phyloP scores from a whole-genome alignment of 2,329 filamentous ascomycete species.

The Ceratocystis papillata region DNA sequence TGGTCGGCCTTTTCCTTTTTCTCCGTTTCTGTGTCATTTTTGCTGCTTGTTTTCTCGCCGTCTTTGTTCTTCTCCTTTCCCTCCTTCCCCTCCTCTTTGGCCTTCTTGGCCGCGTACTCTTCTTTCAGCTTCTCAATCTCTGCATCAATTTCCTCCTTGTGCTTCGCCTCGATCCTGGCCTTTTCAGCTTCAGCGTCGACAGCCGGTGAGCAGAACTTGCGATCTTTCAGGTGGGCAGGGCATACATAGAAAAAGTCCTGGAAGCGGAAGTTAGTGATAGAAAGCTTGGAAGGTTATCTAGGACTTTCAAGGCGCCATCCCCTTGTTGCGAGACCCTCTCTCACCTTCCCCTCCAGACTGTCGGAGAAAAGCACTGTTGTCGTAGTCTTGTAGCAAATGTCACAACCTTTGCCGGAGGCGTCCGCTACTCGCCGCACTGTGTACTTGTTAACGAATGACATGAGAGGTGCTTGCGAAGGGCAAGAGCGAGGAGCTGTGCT shows the following conservation, averaged over 20 bases:
- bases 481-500: too few species aligned
- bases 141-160: conserved; percentile 51
- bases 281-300: conserved; percentile 20
- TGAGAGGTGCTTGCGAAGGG: conserved; percentile 27
- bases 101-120: conserved; percentile 64
- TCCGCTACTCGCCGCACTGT: conserved; percentile 80
- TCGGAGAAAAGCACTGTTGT: conserved; percentile 65
- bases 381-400: conserved; percentile 83
- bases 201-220: conserved; percentile 65
- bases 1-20: conserved; percentile 29
- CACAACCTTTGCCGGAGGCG: conserved; percentile 69
- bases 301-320: neutral
- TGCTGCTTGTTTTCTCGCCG: conserved; percentile 36
- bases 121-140: conserved; percentile 57
- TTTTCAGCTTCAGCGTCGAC: conserved; percentile 58
- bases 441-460: conserved; percentile 66
- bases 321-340: neutral
- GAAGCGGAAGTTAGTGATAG: neutral
- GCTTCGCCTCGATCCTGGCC: conserved; percentile 30
- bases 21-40: conserved; percentile 33
- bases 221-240: conserved; percentile 68
- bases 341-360: conserved; percentile 23
- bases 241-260: conserved; percentile 90
- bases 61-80: conserved; percentile 41
- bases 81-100: conserved; percentile 58